phyloP scores from a whole-genome alignment of 805 yeast species.

The Ogataea salicorniae region DNA sequence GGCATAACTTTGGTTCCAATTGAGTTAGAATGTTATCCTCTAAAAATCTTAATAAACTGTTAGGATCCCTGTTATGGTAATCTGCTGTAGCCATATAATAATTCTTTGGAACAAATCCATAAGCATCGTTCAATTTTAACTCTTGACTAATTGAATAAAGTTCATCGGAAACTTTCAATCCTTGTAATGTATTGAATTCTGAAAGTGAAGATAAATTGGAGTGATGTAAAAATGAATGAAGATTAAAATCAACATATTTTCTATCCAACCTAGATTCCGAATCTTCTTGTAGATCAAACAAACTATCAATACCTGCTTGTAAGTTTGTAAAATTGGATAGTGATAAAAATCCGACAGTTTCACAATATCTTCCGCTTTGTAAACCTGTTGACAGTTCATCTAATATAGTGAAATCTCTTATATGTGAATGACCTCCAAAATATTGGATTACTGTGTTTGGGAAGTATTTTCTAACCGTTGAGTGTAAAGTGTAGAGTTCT shows the following conservation, averaged over 20 bases:
- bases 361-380: slow-evolving; percentile 93
- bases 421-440: slow-evolving; percentile 93
- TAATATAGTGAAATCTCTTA: slow-evolving; percentile 71
- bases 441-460: slow-evolving; percentile 70
- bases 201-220: slow-evolving; percentile 28
- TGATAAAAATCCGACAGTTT: slow-evolving; percentile 86
- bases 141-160: slow-evolving; percentile 37
- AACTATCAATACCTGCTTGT: slow-evolving; percentile 1
- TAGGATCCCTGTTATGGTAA: slow-evolving; percentile 41
- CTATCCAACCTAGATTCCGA: slow-evolving; percentile 36
- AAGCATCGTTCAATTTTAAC: slow-evolving; percentile 48
- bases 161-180: slow-evolving; percentile 40
- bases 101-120: slow-evolving; percentile 63
- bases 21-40: slow-evolving; percentile 45
- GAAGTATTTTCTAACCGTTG: slow-evolving; percentile 47
- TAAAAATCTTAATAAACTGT: slow-evolving; percentile 55
- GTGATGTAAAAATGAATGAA: slow-evolving; percentile 66
- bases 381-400: slow-evolving; percentile 68
- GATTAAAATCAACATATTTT: slow-evolving; percentile 78
- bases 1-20: slow-evolving; percentile 23
- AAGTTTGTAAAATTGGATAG: slow-evolving; percentile 26
- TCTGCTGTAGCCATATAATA: slow-evolving; percentile 69
- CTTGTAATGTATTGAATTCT: slow-evolving; percentile 51
- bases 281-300: neutral
- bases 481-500: slow-evolving; percentile 46